phyloP scores from a whole-genome alignment of 179 eudicot species.

The Amaranthus tricolor region DNA sequence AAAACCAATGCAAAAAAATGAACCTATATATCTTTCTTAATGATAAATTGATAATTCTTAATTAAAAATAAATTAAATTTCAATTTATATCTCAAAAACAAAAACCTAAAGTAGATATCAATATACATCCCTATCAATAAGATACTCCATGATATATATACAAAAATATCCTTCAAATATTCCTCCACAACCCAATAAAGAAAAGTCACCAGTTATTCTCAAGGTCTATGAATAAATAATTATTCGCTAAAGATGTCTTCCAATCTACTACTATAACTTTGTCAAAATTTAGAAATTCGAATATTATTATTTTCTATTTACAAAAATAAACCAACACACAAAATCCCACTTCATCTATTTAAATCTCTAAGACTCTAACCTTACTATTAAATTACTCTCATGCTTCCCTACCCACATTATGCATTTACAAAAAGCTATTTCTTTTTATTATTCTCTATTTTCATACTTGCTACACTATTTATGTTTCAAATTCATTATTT shows the following conservation, averaged over 20 bases:
- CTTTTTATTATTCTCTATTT: no score
- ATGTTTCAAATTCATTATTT: no score
- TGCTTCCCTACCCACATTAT: slow-evolving; percentile 12
- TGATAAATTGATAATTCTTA: no score
- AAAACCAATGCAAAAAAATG: no score
- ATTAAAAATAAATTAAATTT: neutral
- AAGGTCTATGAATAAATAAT: slow-evolving; percentile 5
- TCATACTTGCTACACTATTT: no score
- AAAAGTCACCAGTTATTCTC: slow-evolving; percentile 15
- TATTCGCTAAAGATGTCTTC: neutral
- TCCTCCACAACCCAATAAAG: slow-evolving; percentile 15
- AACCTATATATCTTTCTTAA: no score
- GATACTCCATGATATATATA: slow-evolving; percentile 16
- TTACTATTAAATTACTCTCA: neutral
- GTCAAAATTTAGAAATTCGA: slow-evolving; percentile 22
- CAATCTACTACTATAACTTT: slow-evolving; percentile 12
- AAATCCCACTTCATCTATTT: neutral
- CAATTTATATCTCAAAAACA: neutral
- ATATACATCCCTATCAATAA: slow-evolving; percentile 10
- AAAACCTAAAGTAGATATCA: neutral
- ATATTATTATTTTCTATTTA: slow-evolving; percentile 14
- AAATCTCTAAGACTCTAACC: neutral
- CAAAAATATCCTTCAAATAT: slow-evolving; percentile 26
- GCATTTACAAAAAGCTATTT: neutral
- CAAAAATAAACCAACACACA: neutral